Conservation (phyloP, 768 basidiomycete genomes). For the Megacollybia marginata region DNA sequence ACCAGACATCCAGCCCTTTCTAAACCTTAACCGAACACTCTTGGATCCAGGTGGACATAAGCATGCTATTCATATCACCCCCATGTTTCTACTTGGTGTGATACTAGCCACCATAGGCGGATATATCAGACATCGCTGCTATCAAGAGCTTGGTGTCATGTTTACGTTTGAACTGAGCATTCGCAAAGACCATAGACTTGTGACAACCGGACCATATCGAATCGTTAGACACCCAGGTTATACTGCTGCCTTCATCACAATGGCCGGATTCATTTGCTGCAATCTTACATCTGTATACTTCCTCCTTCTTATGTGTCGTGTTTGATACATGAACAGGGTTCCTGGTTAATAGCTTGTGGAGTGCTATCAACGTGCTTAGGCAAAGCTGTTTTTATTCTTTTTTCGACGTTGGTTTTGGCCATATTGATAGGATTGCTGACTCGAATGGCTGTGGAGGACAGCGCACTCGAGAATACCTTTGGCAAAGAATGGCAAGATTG, state of each 20-base stretch:
- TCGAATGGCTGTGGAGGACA: slow-evolving; percentile 40
- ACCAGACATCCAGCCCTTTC: slow-evolving; percentile 20
- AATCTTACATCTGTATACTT: slow-evolving; percentile 24
- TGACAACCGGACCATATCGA: slow-evolving; percentile 41
- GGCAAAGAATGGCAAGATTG: slow-evolving; percentile 36
- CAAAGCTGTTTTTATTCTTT: slow-evolving; percentile 16
- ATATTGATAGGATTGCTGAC: slow-evolving; percentile 27
- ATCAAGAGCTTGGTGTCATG: slow-evolving; percentile 34
- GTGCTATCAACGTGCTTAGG: slow-evolving; percentile 25
- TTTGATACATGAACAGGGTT: slow-evolving; percentile 24
- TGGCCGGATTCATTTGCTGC: slow-evolving; percentile 27
- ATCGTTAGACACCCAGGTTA: slow-evolving; percentile 48
- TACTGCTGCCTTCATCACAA: slow-evolving; percentile 29
- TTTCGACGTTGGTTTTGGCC: slow-evolving; percentile 19
- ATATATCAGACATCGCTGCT: slow-evolving; percentile 34
- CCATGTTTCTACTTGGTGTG: slow-evolving; percentile 24
- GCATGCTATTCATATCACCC: not conserved
- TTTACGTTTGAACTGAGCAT: slow-evolving; percentile 51
- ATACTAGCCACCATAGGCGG: slow-evolving; percentile 31
- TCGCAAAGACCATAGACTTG: slow-evolving; percentile 34
- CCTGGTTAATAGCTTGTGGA: slow-evolving; percentile 38
- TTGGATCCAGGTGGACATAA: not conserved
- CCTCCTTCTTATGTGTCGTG: not conserved
- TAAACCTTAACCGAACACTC: slow-evolving; percentile 11
- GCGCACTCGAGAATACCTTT: slow-evolving; percentile 30